A percentile compares a stretch with the other conserved stretches of the same genome.
These are phyloP conservation scores for Phellinidium pouzarii DNA, from an alignment of 1,284 basidiomycete species.

Conservation along the genomic window DNA sequence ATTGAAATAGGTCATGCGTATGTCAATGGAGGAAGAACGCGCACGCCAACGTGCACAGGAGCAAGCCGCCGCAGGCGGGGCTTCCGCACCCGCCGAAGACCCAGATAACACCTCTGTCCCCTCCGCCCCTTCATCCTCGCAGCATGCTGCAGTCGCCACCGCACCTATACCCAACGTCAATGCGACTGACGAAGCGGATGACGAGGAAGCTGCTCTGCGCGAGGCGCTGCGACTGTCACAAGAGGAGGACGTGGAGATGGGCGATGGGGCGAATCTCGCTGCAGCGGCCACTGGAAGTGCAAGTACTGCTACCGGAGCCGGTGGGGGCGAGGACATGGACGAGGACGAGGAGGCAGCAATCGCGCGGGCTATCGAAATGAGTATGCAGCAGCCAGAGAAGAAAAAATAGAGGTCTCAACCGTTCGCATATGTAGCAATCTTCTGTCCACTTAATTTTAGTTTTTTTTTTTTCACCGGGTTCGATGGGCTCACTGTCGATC, in stretches of 20 bases:
- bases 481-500: background rate
- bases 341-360: slow-evolving; percentile 56
- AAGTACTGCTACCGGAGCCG: slow-evolving; percentile 13
- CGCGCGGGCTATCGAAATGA: slow-evolving; percentile 57
- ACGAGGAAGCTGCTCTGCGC: slow-evolving; percentile 62
- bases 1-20: slow-evolving; percentile 73
- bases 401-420: slow-evolving; percentile 42
- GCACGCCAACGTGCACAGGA: slow-evolving; percentile 72
- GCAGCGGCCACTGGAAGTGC: slow-evolving; percentile 19
- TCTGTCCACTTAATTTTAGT: background rate
- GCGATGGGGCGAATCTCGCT: slow-evolving; percentile 31
- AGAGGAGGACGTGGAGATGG: slow-evolving; percentile 43
- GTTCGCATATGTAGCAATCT: background rate
- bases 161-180: slow-evolving; percentile 19
- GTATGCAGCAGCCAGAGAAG: slow-evolving; percentile 27
- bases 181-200: slow-evolving; percentile 44
- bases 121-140: slow-evolving; percentile 29
- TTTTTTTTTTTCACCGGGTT: background rate
- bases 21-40: slow-evolving; percentile 97
- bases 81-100: slow-evolving; percentile 22
- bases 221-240: slow-evolving; percentile 56
- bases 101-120: slow-evolving; percentile 26
- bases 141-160: slow-evolving; percentile 20
- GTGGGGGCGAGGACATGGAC: slow-evolving; percentile 26
- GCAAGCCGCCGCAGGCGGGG: slow-evolving; percentile 31